Evolutionary conservation across 768 basidiomycete species (phyloP).

Genomic region (Lyophyllum shimeji): DNA sequence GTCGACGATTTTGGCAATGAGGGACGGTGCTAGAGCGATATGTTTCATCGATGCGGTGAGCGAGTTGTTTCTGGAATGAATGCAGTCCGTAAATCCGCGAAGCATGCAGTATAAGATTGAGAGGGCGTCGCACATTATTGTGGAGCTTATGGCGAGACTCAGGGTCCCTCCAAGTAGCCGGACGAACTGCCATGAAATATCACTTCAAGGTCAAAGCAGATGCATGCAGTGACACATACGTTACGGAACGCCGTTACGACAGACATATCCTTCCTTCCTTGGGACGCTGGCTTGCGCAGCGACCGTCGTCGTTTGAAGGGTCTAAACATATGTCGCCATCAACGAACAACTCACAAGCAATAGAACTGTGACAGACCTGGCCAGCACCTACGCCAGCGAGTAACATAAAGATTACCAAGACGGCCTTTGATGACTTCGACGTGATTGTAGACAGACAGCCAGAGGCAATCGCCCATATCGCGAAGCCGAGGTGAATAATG

Average conservation of each 20-base stretch:
- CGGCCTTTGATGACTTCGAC: constrained; percentile 42
- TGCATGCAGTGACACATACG: constrained; percentile 27
- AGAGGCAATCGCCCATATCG: constrained; percentile 66
- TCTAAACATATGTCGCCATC: constrained; percentile 30
- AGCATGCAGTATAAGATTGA: background rate
- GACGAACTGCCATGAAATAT: constrained; percentile 46
- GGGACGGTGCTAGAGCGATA: constrained; percentile 34
- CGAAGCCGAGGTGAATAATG: constrained; percentile 64
- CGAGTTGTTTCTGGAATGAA: constrained; percentile 42
- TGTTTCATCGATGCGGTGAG: constrained; percentile 39
- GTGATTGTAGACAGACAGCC: constrained; percentile 69
- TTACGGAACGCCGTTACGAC: constrained; percentile 72
- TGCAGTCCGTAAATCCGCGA: constrained; percentile 11
- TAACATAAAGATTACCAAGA: constrained; percentile 60
- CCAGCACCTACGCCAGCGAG: constrained; percentile 63
- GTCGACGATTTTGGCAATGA: constrained; percentile 46
- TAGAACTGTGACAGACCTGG: constrained; percentile 36
- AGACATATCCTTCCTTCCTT: constrained; percentile 73
- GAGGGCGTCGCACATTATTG: constrained; percentile 44
- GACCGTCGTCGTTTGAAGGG: constrained; percentile 63
- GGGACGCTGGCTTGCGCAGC: constrained; percentile 73
- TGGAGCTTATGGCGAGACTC: constrained; percentile 59
- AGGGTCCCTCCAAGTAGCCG: constrained; percentile 71
- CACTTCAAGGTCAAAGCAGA: background rate
- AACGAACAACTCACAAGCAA: constrained; percentile 6